phyloP scores from a whole-genome alignment of 2,329 filamentous ascomycete genomes.

The Sporothrix pallida region DNA sequence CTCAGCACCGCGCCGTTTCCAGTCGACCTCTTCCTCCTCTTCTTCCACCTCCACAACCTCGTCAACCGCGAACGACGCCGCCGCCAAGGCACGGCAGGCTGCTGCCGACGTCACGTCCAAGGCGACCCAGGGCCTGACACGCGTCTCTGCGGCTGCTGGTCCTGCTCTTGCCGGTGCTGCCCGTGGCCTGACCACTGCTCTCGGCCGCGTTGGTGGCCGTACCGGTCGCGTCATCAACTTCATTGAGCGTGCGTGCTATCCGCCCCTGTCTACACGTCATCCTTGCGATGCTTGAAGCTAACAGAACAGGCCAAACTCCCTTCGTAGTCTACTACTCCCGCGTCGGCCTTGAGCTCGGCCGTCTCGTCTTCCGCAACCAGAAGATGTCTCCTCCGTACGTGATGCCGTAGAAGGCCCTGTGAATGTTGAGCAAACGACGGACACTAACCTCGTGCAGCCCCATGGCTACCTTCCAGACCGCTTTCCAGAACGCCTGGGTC shows the following conservation, averaged over 20 bases:
- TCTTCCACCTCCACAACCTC: constrained; percentile 55
- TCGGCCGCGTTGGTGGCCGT: constrained; percentile 80
- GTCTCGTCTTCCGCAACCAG: constrained; percentile 84
- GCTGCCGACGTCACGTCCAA: constrained; percentile 60
- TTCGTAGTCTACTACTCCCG: constrained; percentile 89
- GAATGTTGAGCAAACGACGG: neutral
- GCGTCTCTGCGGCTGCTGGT: constrained; percentile 79
- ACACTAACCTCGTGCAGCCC: constrained; percentile 58
- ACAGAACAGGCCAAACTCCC: constrained; percentile 74
- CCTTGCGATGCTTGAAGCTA: neutral
- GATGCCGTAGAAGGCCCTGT: constrained; percentile 37
- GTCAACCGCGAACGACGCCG: constrained; percentile 53
- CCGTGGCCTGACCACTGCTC: constrained; percentile 66
- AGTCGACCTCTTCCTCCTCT: constrained; percentile 59
- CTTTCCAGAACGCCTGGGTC: constrained; percentile 78
- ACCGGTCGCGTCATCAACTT: constrained; percentile 79
- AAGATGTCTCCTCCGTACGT: constrained; percentile 96
- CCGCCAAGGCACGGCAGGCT: constrained; percentile 50
- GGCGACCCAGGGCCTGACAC: constrained; percentile 81
- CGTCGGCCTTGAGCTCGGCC: constrained; percentile 85
- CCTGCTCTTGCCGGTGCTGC: constrained; percentile 77
- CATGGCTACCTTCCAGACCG: constrained; percentile 80
- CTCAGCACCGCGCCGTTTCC: constrained; percentile 61
- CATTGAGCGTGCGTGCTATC: constrained; percentile 76
- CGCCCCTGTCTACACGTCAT: neutral